Conservation (phyloP, 1,284 basidiomycete genomes). For the Ganoderma lucidum region DNA sequence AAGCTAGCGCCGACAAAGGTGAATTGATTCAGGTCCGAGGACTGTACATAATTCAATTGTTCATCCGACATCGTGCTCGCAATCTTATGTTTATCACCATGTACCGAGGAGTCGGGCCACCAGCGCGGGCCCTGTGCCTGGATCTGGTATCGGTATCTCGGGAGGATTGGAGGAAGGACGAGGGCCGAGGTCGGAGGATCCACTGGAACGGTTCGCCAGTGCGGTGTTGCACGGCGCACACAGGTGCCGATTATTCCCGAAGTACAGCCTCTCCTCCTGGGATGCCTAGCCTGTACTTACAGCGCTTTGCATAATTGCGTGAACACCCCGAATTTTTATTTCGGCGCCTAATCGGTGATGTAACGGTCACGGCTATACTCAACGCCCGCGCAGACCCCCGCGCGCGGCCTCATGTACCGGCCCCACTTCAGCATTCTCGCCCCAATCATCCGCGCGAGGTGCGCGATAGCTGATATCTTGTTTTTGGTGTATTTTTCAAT, state of each 20-base stretch:
- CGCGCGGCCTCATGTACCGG: too few species aligned
- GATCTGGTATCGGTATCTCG: constrained; percentile 2
- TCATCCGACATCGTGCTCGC: neutral
- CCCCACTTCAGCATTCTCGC: too few species aligned
- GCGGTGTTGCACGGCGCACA: neutral
- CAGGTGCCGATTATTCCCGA: neutral
- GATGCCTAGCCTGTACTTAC: neutral
- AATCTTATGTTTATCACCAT: constrained; percentile 7
- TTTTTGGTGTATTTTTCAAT: too few species aligned
- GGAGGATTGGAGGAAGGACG: neutral
- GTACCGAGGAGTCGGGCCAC: neutral
- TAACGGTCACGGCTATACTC: too few species aligned
- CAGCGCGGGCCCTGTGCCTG: neutral
- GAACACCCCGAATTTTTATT: too few species aligned
- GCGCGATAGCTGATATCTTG: too few species aligned
- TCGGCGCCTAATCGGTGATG: too few species aligned
- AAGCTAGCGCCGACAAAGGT: neutral
- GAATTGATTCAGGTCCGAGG: neutral
- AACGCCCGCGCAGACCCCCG: too few species aligned
- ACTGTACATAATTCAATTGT: neutral
- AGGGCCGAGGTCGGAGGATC: neutral
- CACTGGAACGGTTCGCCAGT: too few species aligned
- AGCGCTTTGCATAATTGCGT: too few species aligned
- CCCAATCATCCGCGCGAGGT: too few species aligned
- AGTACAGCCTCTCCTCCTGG: neutral